A percentile compares a stretch with the other conserved stretches of the same genome.
These are phyloP conservation scores for Thymus mandschuricus DNA, from an alignment of 257 asterid species.

Conservation along the genomic window DNA sequence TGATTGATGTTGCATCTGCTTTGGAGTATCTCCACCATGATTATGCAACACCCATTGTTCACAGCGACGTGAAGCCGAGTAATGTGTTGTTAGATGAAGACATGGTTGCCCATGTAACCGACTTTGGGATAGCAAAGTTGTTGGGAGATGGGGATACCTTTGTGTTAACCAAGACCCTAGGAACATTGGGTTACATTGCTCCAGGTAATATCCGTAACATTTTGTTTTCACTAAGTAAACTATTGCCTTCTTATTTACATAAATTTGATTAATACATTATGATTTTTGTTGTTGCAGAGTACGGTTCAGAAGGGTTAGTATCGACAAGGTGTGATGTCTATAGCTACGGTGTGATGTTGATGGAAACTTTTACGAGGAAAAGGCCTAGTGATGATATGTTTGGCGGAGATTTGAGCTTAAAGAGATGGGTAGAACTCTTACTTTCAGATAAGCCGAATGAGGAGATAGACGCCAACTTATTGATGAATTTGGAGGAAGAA, in stretches of 20 bases:
- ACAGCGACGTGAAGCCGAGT: not conserved
- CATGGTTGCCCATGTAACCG: too few species aligned
- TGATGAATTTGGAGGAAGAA: not conserved
- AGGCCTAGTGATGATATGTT: not conserved
- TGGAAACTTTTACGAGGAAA: constrained; percentile 1
- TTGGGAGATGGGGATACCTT: too few species aligned
- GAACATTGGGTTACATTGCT: too few species aligned
- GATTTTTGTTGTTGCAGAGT: not conserved
- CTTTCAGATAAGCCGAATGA: not conserved
- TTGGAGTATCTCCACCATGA: not conserved
- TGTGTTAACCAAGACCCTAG: too few species aligned
- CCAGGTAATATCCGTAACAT: too few species aligned
- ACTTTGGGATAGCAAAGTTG: too few species aligned
- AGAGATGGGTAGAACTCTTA: not conserved
- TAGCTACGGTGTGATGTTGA: not conserved
- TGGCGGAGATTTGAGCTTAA: not conserved
- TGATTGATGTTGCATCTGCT: too few species aligned
- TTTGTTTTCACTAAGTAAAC: too few species aligned
- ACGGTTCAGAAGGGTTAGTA: constrained; percentile 6
- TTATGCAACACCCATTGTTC: not conserved
- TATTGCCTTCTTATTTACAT: not conserved
- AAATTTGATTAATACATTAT: not conserved
- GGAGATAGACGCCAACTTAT: not conserved
- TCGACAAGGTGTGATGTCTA: not conserved
- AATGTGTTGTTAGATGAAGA: too few species aligned